Evolutionary conservation across 352 stramenopile species (phyloP).

Genomic region (Phytophthora fragariaefolia): DNA sequence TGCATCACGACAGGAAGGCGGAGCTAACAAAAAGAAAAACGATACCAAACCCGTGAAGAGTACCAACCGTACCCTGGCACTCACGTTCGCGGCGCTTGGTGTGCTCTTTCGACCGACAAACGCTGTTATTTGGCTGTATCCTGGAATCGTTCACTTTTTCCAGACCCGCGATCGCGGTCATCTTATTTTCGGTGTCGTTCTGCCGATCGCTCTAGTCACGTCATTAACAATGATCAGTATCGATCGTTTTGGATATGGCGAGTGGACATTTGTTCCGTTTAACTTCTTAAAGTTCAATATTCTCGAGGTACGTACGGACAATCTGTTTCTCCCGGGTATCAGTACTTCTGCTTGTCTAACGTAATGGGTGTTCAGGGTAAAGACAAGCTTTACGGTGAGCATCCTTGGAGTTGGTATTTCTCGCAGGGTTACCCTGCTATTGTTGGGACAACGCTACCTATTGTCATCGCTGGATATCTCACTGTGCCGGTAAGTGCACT

Average conservation of each 20-base stretch:
- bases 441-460: conserved; percentile 57
- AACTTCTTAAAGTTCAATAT: conserved; percentile 92
- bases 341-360: too few species aligned
- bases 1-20: conserved; percentile 29
- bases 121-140: conserved; percentile 78
- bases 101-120: conserved; percentile 87
- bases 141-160: conserved; percentile 60
- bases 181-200: conserved; percentile 53
- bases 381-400: conserved; percentile 80
- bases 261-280: conserved; percentile 84
- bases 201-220: conserved; percentile 67
- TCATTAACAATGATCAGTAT: conserved; percentile 71
- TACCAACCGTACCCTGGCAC: conserved; percentile 48
- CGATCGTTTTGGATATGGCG: conserved; percentile 77
- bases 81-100: conserved; percentile 70
- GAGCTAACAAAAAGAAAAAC: conserved; percentile 46
- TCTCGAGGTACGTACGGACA: conserved; percentile 56
- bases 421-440: conserved; percentile 78
- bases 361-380: conserved; percentile 82
- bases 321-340: not conserved
- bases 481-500: conserved; percentile 53
- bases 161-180: conserved; percentile 47
- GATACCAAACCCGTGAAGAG: conserved; percentile 29
- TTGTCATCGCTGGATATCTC: conserved; percentile 62
- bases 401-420: conserved; percentile 89